Conservation (phyloP, 129 eudicot genomes). For the Calendula officinalis region DNA sequence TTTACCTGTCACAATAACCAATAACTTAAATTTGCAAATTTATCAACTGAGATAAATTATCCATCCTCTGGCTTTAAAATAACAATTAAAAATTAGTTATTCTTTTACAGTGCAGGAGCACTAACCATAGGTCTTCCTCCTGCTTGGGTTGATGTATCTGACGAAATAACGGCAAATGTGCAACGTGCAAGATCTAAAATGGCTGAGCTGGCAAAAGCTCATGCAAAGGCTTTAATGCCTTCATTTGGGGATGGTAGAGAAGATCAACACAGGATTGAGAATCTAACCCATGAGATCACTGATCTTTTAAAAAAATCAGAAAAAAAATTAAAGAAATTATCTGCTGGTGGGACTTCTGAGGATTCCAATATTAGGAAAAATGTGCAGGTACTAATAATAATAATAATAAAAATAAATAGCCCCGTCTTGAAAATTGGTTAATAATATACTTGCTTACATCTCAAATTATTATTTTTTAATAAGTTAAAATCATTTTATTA, state of each 20-base stretch:
- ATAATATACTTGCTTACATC: too few relatives aligned
- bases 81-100: background rate
- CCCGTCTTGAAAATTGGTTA: too few relatives aligned
- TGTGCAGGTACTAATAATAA: constrained; percentile 52
- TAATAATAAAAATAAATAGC: too few relatives aligned
- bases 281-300: constrained; percentile 73
- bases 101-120: constrained; percentile 49
- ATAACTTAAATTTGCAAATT: too few relatives aligned
- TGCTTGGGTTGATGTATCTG: constrained; percentile 85
- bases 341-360: constrained; percentile 72
- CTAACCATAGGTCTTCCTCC: constrained; percentile 69
- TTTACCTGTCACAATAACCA: too few relatives aligned
- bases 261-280: constrained; percentile 67
- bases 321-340: constrained; percentile 52
- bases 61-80: background rate
- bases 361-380: constrained; percentile 72
- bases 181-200: constrained; percentile 56
- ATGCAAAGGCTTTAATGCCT: constrained; percentile 77
- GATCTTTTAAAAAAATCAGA: constrained; percentile 60
- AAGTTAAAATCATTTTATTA: too few relatives aligned
- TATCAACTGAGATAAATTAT: background rate
- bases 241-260: constrained; percentile 84
- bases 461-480: too few relatives aligned
- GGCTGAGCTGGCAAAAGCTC: constrained; percentile 79
- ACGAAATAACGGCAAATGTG: constrained; percentile 60